Evolutionary conservation across 305 asterid species (phyloP).

Genomic region (Solanum aculeatissimum): DNA sequence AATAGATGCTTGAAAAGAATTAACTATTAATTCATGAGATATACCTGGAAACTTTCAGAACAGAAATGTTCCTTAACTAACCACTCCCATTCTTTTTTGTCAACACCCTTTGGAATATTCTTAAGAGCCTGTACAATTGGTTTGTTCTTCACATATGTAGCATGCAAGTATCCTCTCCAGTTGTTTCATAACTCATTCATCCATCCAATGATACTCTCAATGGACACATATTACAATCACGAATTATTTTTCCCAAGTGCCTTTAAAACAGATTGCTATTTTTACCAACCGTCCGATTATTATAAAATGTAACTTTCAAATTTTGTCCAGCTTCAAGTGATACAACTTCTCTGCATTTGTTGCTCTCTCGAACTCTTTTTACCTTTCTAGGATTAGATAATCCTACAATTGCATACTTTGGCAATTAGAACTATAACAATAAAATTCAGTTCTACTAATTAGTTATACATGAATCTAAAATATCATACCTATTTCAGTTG

Average conservation of each 20-base stretch:
- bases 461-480: no score
- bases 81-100: no score
- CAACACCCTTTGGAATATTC: no score
- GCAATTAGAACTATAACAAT: no score
- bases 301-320: not conserved
- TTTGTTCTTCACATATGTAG: no score
- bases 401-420: not conserved
- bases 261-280: not conserved
- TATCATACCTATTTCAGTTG: no score
- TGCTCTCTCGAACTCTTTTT: not conserved
- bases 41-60: no score
- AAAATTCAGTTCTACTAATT: no score
- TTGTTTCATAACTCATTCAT: not conserved
- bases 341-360: not conserved
- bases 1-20: no score
- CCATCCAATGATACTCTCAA: not conserved
- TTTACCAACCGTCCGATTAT: not conserved
- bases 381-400: not conserved
- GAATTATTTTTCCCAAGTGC: not conserved
- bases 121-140: no score
- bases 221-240: not conserved
- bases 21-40: no score
- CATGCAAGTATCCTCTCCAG: not conserved
- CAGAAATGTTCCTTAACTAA: no score
- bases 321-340: not conserved